Evolutionary conservation across 495 filamentous ascomycete genomes (phyloP), one percentile per base, ranked within the genome.

Genomic region (Friedmanniomyces simplex): DNA sequence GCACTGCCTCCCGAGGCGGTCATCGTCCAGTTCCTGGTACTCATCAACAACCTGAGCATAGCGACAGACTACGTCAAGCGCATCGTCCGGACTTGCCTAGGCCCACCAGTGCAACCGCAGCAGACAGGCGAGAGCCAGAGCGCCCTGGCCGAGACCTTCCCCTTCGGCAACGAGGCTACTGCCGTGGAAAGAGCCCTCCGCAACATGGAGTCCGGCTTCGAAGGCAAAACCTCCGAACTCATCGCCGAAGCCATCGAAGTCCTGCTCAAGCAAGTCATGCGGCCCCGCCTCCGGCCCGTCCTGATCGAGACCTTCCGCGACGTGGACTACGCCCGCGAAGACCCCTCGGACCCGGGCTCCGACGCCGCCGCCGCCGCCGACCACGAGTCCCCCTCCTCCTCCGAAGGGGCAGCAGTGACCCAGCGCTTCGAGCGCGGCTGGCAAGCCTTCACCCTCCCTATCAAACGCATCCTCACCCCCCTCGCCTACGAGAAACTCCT

Each of bases 1-100:
- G 82, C 79, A 12, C 72, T 87, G 43, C 91, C 91, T 0, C 85
- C 88, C 0, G 93, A 97, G 66, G 82, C 89, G 55, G 86, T 83
- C 53, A 82, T 91, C 48, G 77, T 96, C 55, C 71, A 83, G 3
- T 97, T 97, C 71, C 82, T 96, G 10, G 83, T 97, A 12, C 81
- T 96, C 26, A 88, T 95, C 66, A 98, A 98, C 75, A 95, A 91
- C 67, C 81, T 98, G 24, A 93, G 97, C 69, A 76, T 95, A 22
- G 83, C 87, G 14, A 84, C 85, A 57, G 89, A 96, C 65, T 98
- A 98, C 70, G 77, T 90, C 52, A 79, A 82, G 36, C 89, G 91
- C 46, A 96, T 98, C 62, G 81, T 96, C 51, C 74, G 82, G 43
- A 76, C 80, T 42, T 80, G 84, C 50, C 67, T 87, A 12, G 77